phyloP scores from a whole-genome alignment of 345 rosid genomes.

The Gossypium mustelinum region DNA sequence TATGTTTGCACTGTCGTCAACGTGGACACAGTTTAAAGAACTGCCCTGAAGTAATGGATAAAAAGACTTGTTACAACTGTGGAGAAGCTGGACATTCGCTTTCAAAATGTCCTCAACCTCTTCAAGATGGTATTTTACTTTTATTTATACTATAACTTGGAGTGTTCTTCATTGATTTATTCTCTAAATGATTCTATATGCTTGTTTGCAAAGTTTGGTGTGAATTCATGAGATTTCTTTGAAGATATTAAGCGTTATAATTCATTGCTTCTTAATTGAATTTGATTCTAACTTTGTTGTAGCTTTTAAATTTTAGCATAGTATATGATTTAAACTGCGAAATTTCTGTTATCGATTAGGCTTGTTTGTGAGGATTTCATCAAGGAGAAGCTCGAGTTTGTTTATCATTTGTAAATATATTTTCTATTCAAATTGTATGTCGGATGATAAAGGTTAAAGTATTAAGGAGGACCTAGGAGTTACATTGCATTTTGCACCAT shows the following conservation, averaged over 20 bases:
- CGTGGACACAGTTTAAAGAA: slow-evolving; percentile 86
- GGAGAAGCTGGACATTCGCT: slow-evolving; percentile 85
- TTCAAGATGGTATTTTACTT: slow-evolving; percentile 58
- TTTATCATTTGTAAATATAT: background rate
- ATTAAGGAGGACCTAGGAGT: too few species aligned
- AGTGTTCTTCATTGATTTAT: background rate
- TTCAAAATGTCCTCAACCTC: slow-evolving; percentile 61
- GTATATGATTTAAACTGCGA: background rate
- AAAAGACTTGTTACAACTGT: slow-evolving; percentile 80
- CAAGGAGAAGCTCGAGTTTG: background rate
- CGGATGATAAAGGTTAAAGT: too few species aligned
- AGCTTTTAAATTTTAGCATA: background rate
- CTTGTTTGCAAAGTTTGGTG: background rate
- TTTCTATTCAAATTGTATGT: background rate
- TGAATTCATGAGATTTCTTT: background rate
- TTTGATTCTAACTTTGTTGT: background rate
- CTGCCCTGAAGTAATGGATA: slow-evolving; percentile 59
- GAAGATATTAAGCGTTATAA: background rate
- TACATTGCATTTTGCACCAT: too few species aligned
- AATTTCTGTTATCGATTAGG: background rate
- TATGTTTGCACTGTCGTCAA: slow-evolving; percentile 75
- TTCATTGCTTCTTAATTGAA: background rate
- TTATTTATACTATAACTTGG: background rate
- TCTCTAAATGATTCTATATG: background rate
- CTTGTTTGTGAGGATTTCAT: background rate